phyloP scores from a whole-genome alignment of 1,139 yeast genomes.

The Pichia sp. region DNA sequence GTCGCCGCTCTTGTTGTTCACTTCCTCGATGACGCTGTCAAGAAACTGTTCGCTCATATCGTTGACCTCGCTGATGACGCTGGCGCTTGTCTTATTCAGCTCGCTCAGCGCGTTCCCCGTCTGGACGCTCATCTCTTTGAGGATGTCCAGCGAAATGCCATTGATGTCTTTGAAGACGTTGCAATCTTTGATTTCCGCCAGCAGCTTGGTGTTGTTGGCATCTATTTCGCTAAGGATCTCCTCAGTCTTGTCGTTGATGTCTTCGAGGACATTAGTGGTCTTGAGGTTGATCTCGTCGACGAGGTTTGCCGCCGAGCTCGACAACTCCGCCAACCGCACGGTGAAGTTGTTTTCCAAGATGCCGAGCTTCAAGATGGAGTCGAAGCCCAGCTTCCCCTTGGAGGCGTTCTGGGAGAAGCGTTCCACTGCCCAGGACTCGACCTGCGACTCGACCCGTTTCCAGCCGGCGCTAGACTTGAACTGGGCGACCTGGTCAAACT shows the following conservation, averaged over 20 bases:
- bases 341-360: slow-evolving; percentile 21
- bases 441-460: slow-evolving; percentile 64
- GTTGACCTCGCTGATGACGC: slow-evolving; percentile 17
- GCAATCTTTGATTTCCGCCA: slow-evolving; percentile 22
- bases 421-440: slow-evolving; percentile 90
- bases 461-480: slow-evolving; percentile 81
- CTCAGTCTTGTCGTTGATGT: slow-evolving; percentile 20
- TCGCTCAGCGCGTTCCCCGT: slow-evolving; percentile 21
- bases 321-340: slow-evolving; percentile 1
- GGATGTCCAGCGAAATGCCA: slow-evolving; percentile 25
- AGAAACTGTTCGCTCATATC: slow-evolving; percentile 14
- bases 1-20: slow-evolving; percentile 6
- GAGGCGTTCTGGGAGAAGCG: slow-evolving; percentile 84
- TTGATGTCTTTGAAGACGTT: slow-evolving; percentile 34
- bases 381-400: slow-evolving; percentile 81
- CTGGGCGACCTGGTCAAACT: slow-evolving; percentile 77
- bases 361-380: slow-evolving; percentile 52
- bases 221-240: slow-evolving; percentile 35
- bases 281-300: slow-evolving; percentile 39
- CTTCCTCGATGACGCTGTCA: background rate
- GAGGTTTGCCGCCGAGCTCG: slow-evolving; percentile 20
- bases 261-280: slow-evolving; percentile 19
- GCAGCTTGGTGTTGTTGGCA: slow-evolving; percentile 25
- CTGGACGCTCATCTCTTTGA: slow-evolving; percentile 20
- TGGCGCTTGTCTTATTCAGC: slow-evolving; percentile 15